Percentiles rank a stretch among this genome's conserved stretches.
These are phyloP conservation scores for Beauveria pseudobassiana DNA, from an alignment of 2,329 filamentous ascomycete genomes.

Conservation along the genomic window DNA sequence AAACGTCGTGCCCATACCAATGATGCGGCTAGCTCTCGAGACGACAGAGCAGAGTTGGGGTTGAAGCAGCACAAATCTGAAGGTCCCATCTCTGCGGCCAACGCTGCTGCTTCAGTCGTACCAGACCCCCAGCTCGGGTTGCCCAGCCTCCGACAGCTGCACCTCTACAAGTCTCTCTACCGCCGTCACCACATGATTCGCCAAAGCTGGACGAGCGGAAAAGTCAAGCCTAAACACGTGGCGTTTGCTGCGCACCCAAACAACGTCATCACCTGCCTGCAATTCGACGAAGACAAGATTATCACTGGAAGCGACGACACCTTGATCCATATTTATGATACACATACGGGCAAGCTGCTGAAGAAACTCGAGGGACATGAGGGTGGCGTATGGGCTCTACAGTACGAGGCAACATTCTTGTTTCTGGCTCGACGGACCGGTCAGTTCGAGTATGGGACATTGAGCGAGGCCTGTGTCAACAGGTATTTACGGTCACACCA, in stretches of 20 bases:
- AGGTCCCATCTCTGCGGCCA: constrained; percentile 80
- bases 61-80: constrained; percentile 55
- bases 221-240: constrained; percentile 79
- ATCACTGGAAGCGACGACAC: constrained; percentile 96
- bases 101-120: constrained; percentile 73
- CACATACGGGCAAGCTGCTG: constrained; percentile 80
- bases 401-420: constrained; percentile 90
- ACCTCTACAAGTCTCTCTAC: constrained; percentile 94
- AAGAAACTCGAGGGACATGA: constrained; percentile 88
- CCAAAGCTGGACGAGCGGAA: constrained; percentile 83
- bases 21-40: constrained; percentile 34
- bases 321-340: constrained; percentile 96
- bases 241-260: constrained; percentile 94
- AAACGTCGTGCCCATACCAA: constrained; percentile 47
- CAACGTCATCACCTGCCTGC: constrained; percentile 94
- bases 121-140: constrained; percentile 76
- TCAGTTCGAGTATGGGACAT: constrained; percentile 99
- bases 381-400: constrained; percentile 93
- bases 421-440: constrained; percentile 92
- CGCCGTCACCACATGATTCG: constrained; percentile 87
- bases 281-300: constrained; percentile 98
- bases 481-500: constrained; percentile 98
- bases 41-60: constrained; percentile 33
- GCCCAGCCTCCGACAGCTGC: constrained; percentile 69
- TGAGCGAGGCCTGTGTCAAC: constrained; percentile 82